Conservation (phyloP, 345 rosid species). For the Populus tremula region DNA sequence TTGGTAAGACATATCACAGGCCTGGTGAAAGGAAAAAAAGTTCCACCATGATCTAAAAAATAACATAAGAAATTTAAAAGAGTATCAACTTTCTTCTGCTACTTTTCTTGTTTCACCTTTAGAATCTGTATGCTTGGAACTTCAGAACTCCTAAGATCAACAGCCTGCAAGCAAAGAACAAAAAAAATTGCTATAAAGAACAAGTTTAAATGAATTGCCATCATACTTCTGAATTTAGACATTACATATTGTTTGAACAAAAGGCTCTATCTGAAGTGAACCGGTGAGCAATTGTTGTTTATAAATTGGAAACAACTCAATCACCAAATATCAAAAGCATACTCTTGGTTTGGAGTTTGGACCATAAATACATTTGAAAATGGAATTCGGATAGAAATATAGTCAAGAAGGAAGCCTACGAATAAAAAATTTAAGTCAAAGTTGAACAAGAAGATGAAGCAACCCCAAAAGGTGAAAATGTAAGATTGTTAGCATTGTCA, state of each 20-base stretch:
- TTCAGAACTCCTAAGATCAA: slow-evolving; percentile 74
- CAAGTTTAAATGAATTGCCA: slow-evolving; percentile 5
- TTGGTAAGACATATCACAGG: slow-evolving; percentile 46
- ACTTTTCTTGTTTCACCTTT: slow-evolving; percentile 49
- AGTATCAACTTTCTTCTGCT: slow-evolving; percentile 5
- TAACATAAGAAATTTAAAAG: slow-evolving; percentile 4
- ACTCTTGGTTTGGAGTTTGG: neutral
- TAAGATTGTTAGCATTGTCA: too few relatives aligned
- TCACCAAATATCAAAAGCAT: neutral
- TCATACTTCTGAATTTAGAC: neutral
- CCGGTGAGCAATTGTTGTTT: neutral
- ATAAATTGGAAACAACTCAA: neutral
- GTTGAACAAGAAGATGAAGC: neutral
- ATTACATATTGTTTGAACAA: neutral
- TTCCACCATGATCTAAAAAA: slow-evolving; percentile 1
- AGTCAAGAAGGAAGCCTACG: neutral
- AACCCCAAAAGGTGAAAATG: neutral
- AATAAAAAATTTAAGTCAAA: neutral
- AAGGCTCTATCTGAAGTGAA: slow-evolving; percentile 9
- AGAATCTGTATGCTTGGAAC: slow-evolving; percentile 28
- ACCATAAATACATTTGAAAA: too few relatives aligned
- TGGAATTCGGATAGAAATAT: too few relatives aligned
- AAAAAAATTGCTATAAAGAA: neutral
- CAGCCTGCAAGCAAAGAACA: slow-evolving; percentile 51
- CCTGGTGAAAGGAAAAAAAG: slow-evolving; percentile 39